These are phyloP conservation scores for Leishmania braziliensis DNA, from an alignment of 208 protist species.

Conservation along the genomic window DNA sequence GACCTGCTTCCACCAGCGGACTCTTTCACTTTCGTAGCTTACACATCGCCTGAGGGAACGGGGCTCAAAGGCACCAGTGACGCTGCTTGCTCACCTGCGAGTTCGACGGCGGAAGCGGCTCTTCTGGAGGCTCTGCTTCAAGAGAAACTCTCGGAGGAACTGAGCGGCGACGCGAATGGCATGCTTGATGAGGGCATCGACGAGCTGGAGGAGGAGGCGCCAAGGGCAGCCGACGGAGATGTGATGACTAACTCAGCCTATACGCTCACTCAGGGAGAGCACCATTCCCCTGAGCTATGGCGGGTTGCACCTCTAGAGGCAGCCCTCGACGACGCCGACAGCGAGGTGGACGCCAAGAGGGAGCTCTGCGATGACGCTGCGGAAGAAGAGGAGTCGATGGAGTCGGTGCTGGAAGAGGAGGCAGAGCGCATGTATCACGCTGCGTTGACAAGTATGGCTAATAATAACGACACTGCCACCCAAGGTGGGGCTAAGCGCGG, in stretches of 20 bases:
- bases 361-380: neutral
- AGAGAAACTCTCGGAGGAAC: neutral
- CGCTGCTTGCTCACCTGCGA: neutral
- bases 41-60: neutral
- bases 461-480: neutral
- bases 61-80: neutral
- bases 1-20: neutral
- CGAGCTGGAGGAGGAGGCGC: neutral
- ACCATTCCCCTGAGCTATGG: neutral
- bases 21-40: neutral
- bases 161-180: neutral
- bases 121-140: conserved; percentile 2
- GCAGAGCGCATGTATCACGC: conserved; percentile 21
- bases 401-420: conserved; percentile 30
- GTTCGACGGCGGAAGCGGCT: neutral
- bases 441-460: conserved; percentile 15
- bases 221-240: neutral
- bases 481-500: neutral
- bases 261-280: neutral
- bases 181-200: neutral
- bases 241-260: neutral
- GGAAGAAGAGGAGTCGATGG: conserved; percentile 23
- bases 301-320: neutral
- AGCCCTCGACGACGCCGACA: neutral
- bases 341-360: neutral